A percentile compares a stretch with the other conserved stretches of the same genome.
These are phyloP conservation scores for Apiospora koreana DNA, from an alignment of 2,329 filamentous ascomycete species.

Conservation along the genomic window DNA sequence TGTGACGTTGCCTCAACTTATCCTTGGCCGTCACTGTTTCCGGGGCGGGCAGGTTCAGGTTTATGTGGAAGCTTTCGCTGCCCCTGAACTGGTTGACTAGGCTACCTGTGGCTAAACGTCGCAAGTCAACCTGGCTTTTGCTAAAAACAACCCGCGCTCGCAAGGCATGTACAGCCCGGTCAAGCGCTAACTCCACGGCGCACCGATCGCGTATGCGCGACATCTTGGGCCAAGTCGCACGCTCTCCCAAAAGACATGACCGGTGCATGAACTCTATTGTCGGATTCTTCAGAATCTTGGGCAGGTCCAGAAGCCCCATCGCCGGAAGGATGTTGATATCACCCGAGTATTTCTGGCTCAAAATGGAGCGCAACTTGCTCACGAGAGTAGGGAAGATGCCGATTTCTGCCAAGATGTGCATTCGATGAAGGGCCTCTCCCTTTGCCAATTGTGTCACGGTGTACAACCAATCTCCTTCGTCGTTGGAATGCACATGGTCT, in stretches of 20 bases:
- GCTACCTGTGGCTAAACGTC: slow-evolving; percentile 43
- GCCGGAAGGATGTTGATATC: slow-evolving; percentile 93
- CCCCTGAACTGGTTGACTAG: slow-evolving; percentile 27
- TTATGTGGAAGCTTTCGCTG: slow-evolving; percentile 17
- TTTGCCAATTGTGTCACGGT: slow-evolving; percentile 73
- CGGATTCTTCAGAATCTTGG: slow-evolving; percentile 79
- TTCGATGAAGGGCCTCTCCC: slow-evolving; percentile 76
- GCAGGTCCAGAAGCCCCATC: slow-evolving; percentile 72
- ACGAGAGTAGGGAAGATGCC: slow-evolving; percentile 78
- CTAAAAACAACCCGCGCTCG: slow-evolving; percentile 70
- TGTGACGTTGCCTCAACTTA: slow-evolving; percentile 38
- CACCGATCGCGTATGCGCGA: slow-evolving; percentile 83
- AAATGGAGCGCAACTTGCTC: slow-evolving; percentile 76
- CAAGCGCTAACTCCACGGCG: slow-evolving; percentile 83
- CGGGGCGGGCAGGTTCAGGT: slow-evolving; percentile 20
- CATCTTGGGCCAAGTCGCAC: slow-evolving; percentile 89
- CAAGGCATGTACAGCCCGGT: slow-evolving; percentile 70
- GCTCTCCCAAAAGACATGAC: slow-evolving; percentile 75
- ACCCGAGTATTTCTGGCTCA: slow-evolving; percentile 89
- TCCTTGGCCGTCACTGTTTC: slow-evolving; percentile 27
- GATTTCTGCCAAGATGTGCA: slow-evolving; percentile 78
- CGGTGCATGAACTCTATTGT: slow-evolving; percentile 83
- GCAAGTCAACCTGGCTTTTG: slow-evolving; percentile 61
- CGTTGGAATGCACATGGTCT: slow-evolving; percentile 32
- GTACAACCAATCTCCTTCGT: slow-evolving; percentile 61